A percentile compares a stretch with the other conserved stretches of the same genome.
These are phyloP conservation scores for Sporisorium reilianum DNA, from an alignment of 1,284 basidiomycete species.

Conservation along the genomic window DNA sequence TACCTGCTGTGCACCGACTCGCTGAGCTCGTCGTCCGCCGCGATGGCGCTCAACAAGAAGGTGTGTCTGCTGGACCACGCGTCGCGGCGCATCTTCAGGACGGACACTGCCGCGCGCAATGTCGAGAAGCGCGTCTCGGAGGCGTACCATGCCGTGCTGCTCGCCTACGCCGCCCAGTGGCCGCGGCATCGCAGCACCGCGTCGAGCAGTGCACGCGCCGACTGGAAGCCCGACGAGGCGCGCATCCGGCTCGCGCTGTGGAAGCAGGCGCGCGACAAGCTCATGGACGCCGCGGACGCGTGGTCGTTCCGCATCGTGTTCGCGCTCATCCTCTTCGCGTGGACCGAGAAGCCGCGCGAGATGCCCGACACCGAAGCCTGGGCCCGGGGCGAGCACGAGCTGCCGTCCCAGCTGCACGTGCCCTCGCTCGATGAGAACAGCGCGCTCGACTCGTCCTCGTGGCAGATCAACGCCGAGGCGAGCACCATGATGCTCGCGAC, in stretches of 20 bases:
- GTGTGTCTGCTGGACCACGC: conserved; percentile 42
- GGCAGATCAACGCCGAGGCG: conserved; percentile 42
- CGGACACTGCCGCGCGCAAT: conserved; percentile 24
- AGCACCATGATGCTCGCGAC: conserved; percentile 50
- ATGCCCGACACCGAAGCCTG: conserved; percentile 35
- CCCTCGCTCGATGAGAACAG: conserved; percentile 47
- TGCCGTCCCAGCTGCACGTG: conserved; percentile 21
- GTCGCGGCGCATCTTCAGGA: conserved; percentile 35
- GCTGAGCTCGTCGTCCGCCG: conserved; percentile 12
- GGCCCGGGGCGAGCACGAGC: conserved; percentile 15
- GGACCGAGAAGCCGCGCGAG: conserved; percentile 46
- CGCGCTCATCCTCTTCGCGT: conserved; percentile 47
- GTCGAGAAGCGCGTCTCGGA: conserved; percentile 42
- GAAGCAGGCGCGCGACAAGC: conserved; percentile 45
- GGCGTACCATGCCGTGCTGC: conserved; percentile 38
- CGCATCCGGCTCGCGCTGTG: conserved; percentile 36
- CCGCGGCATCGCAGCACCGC: conserved; percentile 28
- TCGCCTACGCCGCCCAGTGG: conserved; percentile 46
- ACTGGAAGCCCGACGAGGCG: conserved; percentile 34
- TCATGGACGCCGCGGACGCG: conserved; percentile 43
- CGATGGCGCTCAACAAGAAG: conserved; percentile 40
- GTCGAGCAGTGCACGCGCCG: neutral
- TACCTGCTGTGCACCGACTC: conserved; percentile 30
- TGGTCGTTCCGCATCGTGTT: conserved; percentile 47
- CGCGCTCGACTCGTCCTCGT: conserved; percentile 36